Evolutionary conservation across 2,329 filamentous ascomycete genomes (phyloP).

Genomic region (Penicillium hesseltinei): DNA sequence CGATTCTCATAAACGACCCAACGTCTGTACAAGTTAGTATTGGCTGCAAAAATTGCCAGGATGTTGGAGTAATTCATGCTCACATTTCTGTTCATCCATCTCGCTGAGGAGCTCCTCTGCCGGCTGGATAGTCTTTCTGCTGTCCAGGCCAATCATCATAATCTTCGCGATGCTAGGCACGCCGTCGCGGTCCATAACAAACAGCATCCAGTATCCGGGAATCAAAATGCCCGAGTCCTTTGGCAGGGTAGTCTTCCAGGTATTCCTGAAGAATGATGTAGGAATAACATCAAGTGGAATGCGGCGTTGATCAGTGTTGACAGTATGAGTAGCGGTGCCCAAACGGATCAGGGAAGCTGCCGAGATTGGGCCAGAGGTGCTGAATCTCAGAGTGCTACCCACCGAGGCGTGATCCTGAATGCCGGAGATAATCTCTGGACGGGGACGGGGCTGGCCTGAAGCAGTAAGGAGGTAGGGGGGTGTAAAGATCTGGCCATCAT

Average conservation of each 20-base stretch:
- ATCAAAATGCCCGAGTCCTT: slow-evolving; percentile 51
- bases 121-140: not conserved
- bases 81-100: not conserved
- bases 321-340: slow-evolving; percentile 53
- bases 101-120: not conserved
- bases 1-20: slow-evolving; percentile 1
- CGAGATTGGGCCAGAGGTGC: slow-evolving; percentile 35
- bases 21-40: not conserved
- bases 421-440: slow-evolving; percentile 45
- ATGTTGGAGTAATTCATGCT: not conserved
- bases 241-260: slow-evolving; percentile 33
- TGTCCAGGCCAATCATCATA: not conserved
- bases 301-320: slow-evolving; percentile 59
- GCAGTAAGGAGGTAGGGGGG: slow-evolving; percentile 56
- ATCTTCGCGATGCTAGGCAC: slow-evolving; percentile 6
- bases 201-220: slow-evolving; percentile 56
- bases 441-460: slow-evolving; percentile 40
- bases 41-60: not conserved
- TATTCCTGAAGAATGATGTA: not conserved
- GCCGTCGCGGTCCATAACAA: slow-evolving; percentile 38
- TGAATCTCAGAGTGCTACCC: slow-evolving; percentile 47
- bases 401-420: slow-evolving; percentile 22
- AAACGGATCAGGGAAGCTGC: slow-evolving; percentile 48
- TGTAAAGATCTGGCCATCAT: slow-evolving; percentile 55
- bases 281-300: slow-evolving; percentile 41